Percentiles rank a stretch among this genome's conserved stretches.
Conservation (phyloP, 495 filamentous ascomycete genomes). For the Emericellopsis terricola region DNA sequence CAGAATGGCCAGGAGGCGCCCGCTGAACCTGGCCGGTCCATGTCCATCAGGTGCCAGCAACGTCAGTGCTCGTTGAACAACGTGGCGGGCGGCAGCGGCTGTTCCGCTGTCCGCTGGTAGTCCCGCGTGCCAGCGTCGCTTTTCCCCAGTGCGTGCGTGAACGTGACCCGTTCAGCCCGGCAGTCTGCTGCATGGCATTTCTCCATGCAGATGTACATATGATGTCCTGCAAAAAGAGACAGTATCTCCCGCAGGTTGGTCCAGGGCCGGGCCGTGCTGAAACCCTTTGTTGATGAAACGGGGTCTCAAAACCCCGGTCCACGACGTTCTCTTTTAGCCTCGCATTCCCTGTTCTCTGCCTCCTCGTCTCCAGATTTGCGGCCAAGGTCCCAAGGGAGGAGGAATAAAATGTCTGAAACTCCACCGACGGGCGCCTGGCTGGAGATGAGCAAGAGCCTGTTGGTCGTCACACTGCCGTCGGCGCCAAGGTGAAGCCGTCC, state of each 20-base stretch:
- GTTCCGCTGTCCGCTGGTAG: conserved; percentile 51
- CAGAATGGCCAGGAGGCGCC: conserved; percentile 83
- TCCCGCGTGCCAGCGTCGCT: conserved; percentile 30
- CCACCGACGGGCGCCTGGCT: conserved; percentile 85
- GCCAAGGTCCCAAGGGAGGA: conserved; percentile 91
- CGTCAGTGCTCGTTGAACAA: conserved; percentile 87
- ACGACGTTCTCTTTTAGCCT: conserved; percentile 50
- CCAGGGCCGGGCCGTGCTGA: conserved; percentile 37
- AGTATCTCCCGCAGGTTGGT: background rate
- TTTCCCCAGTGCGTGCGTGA: conserved; percentile 18
- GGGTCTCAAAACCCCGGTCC: conserved; percentile 81
- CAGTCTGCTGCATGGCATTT: conserved; percentile 1
- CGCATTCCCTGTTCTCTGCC: conserved; percentile 49
- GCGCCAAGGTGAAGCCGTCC: conserved; percentile 84
- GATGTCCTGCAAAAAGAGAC: conserved; percentile 2
- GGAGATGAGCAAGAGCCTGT: conserved; percentile 81
- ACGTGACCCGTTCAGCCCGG: conserved; percentile 23
- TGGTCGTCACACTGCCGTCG: conserved; percentile 75
- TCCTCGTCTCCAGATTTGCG: conserved; percentile 66
- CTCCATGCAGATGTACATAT: too few species aligned
- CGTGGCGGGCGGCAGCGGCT: conserved; percentile 69
- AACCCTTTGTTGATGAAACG: conserved; percentile 58
- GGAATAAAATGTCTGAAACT: conserved; percentile 83
- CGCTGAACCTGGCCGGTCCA: conserved; percentile 97
- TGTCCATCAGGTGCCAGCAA: conserved; percentile 72